Evolutionary conservation across 768 basidiomycete genomes (phyloP), one percentile per base, ranked within the genome.

Genomic region (Boletus rubropictus): DNA sequence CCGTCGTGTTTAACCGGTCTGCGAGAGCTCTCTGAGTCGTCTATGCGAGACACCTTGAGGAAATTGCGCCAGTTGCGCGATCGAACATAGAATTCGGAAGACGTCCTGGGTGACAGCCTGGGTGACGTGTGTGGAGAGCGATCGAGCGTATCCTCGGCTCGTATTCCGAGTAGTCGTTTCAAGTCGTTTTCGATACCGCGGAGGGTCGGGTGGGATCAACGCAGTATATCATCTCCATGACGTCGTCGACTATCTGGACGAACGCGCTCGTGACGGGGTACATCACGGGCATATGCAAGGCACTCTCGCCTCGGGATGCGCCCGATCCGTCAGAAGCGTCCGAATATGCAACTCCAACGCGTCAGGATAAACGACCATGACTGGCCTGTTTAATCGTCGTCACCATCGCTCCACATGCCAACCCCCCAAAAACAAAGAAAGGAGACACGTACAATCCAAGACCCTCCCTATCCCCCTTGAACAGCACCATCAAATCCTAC

Each of bases 141-240:
- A 39, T 56, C 63, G 10, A 67, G 59, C 10, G 64, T 21, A 10
- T 78, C 75, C 11, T 61, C 58, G 1, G 71, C 55, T 22, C 64
- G 70, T 15, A 75, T 68, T 14, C 82, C 81, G 12, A 88, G 73
- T 4, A 78, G 70, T 25, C 72, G 75, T 60, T 82, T 81, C 38
- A 88, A 67, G 51, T 85, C 82, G 15, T 64, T 66, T 61, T 89
- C 85, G 29, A 86, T 73, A 25, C 71, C 71, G 1, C 74, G 69
- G 9, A 89, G 9, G 71, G 59, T 18, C 40, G 44, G 0, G 45
- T 32, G 0, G 55, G 47, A 15, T 67, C 59, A 28, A 62, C 41
- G 55, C 66, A 70, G 44, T 69, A 69, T 59, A 76, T 74, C 40
- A 78, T 59, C 5, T 72, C 80, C 27, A 84, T 55, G 25, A 79